Base-by-base conservation (phyloP, 2,329 filamentous ascomycete genomes). In the Ascochyta viciae-villosae region DNA sequence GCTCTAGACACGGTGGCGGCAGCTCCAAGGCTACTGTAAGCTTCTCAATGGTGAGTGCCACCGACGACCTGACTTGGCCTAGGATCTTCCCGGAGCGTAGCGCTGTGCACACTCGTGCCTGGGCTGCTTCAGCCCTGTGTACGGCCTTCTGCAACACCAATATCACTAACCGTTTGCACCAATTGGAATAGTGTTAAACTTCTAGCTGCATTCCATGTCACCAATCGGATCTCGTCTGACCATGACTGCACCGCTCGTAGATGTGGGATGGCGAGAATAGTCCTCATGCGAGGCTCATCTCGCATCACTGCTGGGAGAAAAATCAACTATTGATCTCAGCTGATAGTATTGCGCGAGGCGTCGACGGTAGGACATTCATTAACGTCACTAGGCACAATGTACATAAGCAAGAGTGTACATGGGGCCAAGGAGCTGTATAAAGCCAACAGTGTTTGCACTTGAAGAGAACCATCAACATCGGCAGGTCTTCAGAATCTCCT, bases 301-400 rank as follows among this genome's bases (percentile, higher is more conserved):
- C 33, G n/a, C 34, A 13, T 16, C 37, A 22, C 34, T 3, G 46
- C 19, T 44, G 35, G 45, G 35, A 19, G 19, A 10, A 22, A 39
- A 19, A 15, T 37, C 10, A 27, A 42, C 16, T 65, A 62, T 66
- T 62, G 64, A 64, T 16, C 26, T 38, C 33, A 34, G 40, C 48
- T 50, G 26, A 52, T 24, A 56, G 42, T 39, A 27, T 46, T 27
- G 46, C 15, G 38, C 44, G 52, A 31, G 43, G 19, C 51, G 39
- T 45, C 23, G 26, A 37, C 10, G 47, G 8, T 31, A 42, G 47
- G 26, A 35, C 37, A 39, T 50, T 26, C 58, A 54, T 23, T 39
- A 45, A 54, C 46, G 26, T 46, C 43, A 49, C 37, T 43, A 42
- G 16, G 22, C 40, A 26, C 33, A 7, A 38, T 16, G n/a, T 19